phyloP scores from a whole-genome alignment of 768 basidiomycete species.

The Mycena alexandri region DNA sequence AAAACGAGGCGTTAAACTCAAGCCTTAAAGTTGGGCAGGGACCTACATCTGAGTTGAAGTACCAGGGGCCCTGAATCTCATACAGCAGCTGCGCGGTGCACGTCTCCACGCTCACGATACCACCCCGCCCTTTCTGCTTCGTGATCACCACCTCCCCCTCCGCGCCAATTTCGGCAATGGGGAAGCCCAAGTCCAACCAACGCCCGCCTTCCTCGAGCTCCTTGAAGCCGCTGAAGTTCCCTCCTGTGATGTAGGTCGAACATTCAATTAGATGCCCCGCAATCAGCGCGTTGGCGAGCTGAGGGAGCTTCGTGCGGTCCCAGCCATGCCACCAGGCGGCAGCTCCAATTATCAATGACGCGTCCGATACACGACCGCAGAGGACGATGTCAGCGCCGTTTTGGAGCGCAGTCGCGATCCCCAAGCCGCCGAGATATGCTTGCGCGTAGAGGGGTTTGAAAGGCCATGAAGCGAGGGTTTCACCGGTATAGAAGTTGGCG shows the following conservation, averaged over 20 bases:
- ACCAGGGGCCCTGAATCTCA: constrained; percentile 39
- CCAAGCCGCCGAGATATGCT: constrained; percentile 35
- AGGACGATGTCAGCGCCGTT: constrained; percentile 37
- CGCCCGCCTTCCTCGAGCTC: constrained; percentile 32
- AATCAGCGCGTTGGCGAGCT: constrained; percentile 34
- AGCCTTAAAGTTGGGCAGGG: no score
- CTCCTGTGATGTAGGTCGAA: constrained; percentile 36
- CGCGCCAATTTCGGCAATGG: constrained; percentile 35
- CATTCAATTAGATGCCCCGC: constrained; percentile 38
- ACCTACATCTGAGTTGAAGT: constrained; percentile 37
- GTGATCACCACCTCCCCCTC: constrained; percentile 33
- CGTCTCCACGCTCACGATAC: constrained; percentile 33
- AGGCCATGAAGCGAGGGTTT: constrained; percentile 31
- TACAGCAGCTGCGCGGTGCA: constrained; percentile 37
- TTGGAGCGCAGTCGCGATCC: constrained; percentile 33
- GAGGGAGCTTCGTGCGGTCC: constrained; percentile 28
- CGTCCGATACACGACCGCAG: constrained; percentile 36
- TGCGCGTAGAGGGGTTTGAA: constrained; percentile 36
- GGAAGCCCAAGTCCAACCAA: constrained; percentile 34
- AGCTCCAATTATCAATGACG: constrained; percentile 34
- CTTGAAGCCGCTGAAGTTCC: constrained; percentile 37
- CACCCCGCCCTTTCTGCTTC: constrained; percentile 33
- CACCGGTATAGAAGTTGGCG: constrained; percentile 25
- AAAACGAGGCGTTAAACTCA: not conserved
- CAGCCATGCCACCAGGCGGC: constrained; percentile 39